Conservation (phyloP, 2,329 filamentous ascomycete species). For the Achaetomium macrosporum region DNA sequence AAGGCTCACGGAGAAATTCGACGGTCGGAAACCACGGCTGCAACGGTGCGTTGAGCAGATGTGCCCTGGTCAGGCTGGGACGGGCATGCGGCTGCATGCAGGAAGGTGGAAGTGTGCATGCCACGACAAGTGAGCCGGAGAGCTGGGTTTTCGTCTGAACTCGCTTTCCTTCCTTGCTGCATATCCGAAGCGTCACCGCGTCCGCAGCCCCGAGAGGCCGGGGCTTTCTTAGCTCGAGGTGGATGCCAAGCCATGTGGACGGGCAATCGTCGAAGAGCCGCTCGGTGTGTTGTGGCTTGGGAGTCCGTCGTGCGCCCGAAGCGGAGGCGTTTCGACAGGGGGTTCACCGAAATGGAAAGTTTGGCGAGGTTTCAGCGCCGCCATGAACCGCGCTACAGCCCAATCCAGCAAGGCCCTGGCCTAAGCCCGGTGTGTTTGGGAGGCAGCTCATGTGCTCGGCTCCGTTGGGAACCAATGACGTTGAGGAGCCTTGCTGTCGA, state of each 20-base stretch:
- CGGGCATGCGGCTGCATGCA: slow-evolving; percentile 15
- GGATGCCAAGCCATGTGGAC: not conserved
- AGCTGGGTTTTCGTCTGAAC: slow-evolving; percentile 2
- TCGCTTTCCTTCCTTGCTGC: not conserved
- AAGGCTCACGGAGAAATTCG: slow-evolving; percentile 7
- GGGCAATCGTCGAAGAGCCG: not conserved
- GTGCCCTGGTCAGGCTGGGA: slow-evolving; percentile 20
- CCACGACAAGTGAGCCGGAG: not conserved
- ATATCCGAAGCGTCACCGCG: slow-evolving; percentile 3
- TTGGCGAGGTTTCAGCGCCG: slow-evolving; percentile 27
- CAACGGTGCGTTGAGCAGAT: slow-evolving; percentile 14
- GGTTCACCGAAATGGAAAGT: slow-evolving; percentile 18
- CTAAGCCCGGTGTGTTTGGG: slow-evolving; percentile 13
- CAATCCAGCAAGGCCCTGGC: slow-evolving; percentile 15
- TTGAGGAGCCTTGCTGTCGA: slow-evolving; percentile 3
- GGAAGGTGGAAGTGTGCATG: not conserved
- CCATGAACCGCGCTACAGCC: slow-evolving; percentile 17
- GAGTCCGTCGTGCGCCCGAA: not conserved
- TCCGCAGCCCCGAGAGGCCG: not conserved
- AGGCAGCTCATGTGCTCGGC: slow-evolving; percentile 21
- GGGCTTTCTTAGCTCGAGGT: not conserved
- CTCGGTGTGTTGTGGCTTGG: slow-evolving; percentile 14
- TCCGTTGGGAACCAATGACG: slow-evolving; percentile 13
- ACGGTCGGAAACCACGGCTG: slow-evolving; percentile 14
- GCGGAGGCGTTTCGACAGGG: slow-evolving; percentile 13